Percentiles rank a stretch among this genome's conserved stretches.
phyloP scores from a whole-genome alignment of 148 eudicot species.

The Silene uniflora region DNA sequence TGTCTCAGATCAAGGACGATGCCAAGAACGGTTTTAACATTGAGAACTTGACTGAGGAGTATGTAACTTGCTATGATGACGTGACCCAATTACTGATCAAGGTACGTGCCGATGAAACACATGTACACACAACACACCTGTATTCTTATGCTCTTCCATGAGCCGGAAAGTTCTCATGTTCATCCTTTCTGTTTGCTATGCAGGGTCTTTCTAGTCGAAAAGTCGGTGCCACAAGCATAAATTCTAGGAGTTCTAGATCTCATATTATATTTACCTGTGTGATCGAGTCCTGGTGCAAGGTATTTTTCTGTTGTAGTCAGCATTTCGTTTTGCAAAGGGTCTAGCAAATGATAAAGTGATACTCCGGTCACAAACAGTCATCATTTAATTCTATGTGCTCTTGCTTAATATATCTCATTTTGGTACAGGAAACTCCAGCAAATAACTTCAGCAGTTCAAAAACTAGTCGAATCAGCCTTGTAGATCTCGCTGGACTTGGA shows the following conservation, averaged over 20 bases:
- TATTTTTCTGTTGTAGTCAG: slow-evolving; percentile 21
- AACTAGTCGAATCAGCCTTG: slow-evolving; percentile 75
- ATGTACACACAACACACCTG: too few relatives aligned
- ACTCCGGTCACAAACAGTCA: too few relatives aligned
- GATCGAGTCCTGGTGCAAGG: slow-evolving; percentile 98
- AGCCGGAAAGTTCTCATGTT: slow-evolving; percentile 28
- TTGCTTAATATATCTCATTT: slow-evolving; percentile 1
- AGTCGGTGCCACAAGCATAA: slow-evolving; percentile 71
- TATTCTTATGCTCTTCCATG: too few relatives aligned
- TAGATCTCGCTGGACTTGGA: slow-evolving; percentile 84
- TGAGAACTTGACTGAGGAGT: too few relatives aligned
- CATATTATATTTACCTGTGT: slow-evolving; percentile 82
- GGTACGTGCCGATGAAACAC: too few relatives aligned
- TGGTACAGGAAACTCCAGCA: slow-evolving; percentile 58
- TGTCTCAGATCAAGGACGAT: too few relatives aligned
- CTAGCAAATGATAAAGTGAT: neutral
- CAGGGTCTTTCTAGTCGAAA: slow-evolving; percentile 94
- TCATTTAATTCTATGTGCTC: neutral
- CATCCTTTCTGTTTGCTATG: slow-evolving; percentile 10
- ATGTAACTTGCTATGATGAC: too few relatives aligned
- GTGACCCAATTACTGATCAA: too few relatives aligned
- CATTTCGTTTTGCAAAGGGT: neutral
- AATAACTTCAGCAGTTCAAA: slow-evolving; percentile 77
- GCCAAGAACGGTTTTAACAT: too few relatives aligned
- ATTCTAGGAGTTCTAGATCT: slow-evolving; percentile 86